These are phyloP conservation scores for Suillus sp. DNA, from an alignment of 768 basidiomycete genomes.

Conservation along the genomic window DNA sequence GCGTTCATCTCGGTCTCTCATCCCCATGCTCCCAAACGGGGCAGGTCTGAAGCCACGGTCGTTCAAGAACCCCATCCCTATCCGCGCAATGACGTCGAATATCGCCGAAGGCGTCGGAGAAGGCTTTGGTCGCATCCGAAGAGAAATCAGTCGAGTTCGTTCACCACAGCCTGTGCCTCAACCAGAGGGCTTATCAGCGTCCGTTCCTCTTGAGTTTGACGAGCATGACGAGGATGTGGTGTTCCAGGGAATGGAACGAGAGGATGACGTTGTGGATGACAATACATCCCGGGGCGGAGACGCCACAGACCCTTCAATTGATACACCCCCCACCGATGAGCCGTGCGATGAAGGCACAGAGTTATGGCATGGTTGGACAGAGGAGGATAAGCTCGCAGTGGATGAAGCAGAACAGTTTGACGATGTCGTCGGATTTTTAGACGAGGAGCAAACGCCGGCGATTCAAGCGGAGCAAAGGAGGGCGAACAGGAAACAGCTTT, in stretches of 20 bases:
- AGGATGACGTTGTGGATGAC: constrained; percentile 24
- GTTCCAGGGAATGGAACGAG: constrained; percentile 24
- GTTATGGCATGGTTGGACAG: constrained; percentile 24
- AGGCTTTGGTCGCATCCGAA: constrained; percentile 57
- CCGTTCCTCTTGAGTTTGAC: constrained; percentile 55
- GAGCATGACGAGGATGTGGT: constrained; percentile 70
- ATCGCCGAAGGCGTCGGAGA: constrained; percentile 59
- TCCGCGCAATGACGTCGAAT: constrained; percentile 52
- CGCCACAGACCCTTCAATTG: constrained; percentile 34
- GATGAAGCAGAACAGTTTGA: constrained; percentile 37
- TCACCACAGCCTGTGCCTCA: constrained; percentile 42
- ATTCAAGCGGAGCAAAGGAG: constrained; percentile 19
- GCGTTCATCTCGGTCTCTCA: constrained; percentile 40
- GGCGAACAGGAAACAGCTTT: constrained; percentile 13
- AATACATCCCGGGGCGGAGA: constrained; percentile 29
- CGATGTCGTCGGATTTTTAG: constrained; percentile 35
- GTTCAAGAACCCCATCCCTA: constrained; percentile 53
- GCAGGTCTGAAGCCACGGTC: constrained; percentile 40
- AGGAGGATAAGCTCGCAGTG: constrained; percentile 33
- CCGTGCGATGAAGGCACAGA: constrained; percentile 20
- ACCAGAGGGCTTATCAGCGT: constrained; percentile 27
- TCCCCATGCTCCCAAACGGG: constrained; percentile 87
- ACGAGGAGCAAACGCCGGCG: constrained; percentile 33
- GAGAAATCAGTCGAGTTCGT: constrained; percentile 56
- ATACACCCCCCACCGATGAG: constrained; percentile 41